Evolutionary conservation across 2,329 filamentous ascomycete species (phyloP), one percentile per base, ranked within the genome.

Genomic region (Ophiosphaerella korrae): DNA sequence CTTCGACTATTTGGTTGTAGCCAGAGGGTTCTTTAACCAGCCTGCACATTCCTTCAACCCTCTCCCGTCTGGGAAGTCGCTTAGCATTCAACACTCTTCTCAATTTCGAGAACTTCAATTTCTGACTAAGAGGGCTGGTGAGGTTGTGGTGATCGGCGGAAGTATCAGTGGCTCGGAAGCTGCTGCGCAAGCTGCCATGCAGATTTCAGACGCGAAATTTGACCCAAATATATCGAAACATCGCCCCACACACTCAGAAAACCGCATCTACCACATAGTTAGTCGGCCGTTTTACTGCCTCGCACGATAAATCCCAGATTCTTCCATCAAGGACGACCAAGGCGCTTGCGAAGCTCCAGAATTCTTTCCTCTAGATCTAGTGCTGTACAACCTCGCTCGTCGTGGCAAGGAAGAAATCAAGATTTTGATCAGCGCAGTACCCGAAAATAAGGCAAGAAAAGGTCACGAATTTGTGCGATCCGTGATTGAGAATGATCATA

Each of bases 131-230:
- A 52, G 37, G 4, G 16, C 63, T 1, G 82, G 83, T 14, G 89
- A 86, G 63, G 84, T 94, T 13, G 78, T 91, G 1, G 78, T 95
- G 0, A 83, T 92, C 1, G 90, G 90, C 0, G 90, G 89, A 0
- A 89, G 92, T 62, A 92, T 94, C 82, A 93, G 89, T 2, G 90
- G 89, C 0, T 83, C 89, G 5, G 90, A 95, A 75, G 87, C 88
- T 42, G 87, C 89, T 0, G 86, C 84, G 8, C 85, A 86, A 2
- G 83, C 92, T 42, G 89, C 88, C 9, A 79, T 84, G 4, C 85
- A 92, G 55, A 71, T 93, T 1, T 92, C 89, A 0, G 85, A 85
- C 5, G 81, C 82, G 2, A 71, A 74, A 11, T 77, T 88, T 66
- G 81, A 83, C 0, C 82, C 85, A 0, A 62, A 58, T 5, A 56